These are phyloP conservation scores for Debaryomyces maramus DNA, from an alignment of 805 yeast genomes.

Conservation along the genomic window DNA sequence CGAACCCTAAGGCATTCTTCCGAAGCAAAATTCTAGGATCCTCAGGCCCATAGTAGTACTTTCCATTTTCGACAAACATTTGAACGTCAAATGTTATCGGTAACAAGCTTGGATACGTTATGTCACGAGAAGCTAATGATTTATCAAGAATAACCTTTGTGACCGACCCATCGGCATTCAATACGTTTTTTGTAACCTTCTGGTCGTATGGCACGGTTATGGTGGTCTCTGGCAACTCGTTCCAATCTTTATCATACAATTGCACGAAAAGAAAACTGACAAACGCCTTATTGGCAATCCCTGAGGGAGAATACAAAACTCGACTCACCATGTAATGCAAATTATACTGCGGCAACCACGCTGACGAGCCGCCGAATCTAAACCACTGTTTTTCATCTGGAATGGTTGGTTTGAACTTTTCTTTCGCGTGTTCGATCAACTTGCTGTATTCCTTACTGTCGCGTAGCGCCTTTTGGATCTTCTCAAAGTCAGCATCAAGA, in stretches of 20 bases:
- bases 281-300: conserved; percentile 16
- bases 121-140: conserved; percentile 14
- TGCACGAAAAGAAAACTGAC: conserved; percentile 21
- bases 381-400: conserved; percentile 21
- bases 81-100: conserved; percentile 17
- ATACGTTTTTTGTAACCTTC: conserved; percentile 8
- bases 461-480: conserved; percentile 11
- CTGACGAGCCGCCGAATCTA: conserved; percentile 22
- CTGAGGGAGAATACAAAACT: conserved; percentile 15
- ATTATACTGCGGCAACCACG: conserved; percentile 20
- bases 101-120: conserved; percentile 17
- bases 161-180: conserved; percentile 17
- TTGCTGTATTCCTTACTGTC: conserved; percentile 12
- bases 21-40: conserved; percentile 17
- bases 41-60: conserved; percentile 16
- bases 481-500: conserved; percentile 17
- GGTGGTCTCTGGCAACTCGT: conserved; percentile 15
- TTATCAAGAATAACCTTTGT: conserved; percentile 9
- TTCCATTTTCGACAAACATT: conserved; percentile 4
- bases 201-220: conserved; percentile 21
- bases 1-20: conserved; percentile 12
- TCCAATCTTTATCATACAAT: conserved; percentile 21
- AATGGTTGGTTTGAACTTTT: conserved; percentile 18
- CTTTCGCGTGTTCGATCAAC: conserved; percentile 15
- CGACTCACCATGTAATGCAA: conserved; percentile 22